These are phyloP conservation scores for Yarrowia sp. DNA, from an alignment of 805 yeast genomes.

Conservation along the genomic window DNA sequence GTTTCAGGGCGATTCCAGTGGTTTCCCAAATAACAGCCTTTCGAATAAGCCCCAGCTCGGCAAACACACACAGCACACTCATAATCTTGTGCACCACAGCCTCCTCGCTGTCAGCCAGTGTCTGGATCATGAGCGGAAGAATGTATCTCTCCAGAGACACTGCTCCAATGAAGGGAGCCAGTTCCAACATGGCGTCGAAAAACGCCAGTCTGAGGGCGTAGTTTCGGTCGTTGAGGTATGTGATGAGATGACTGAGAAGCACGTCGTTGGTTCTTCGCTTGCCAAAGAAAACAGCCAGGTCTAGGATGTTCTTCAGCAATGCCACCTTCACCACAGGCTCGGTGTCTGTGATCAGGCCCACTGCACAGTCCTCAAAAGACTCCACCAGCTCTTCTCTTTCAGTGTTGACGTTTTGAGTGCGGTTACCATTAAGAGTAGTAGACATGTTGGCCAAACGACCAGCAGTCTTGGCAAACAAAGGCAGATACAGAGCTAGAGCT, in stretches of 20 bases:
- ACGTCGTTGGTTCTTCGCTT: slow-evolving; percentile 85
- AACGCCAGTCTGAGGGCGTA: slow-evolving; percentile 66
- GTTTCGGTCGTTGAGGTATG: slow-evolving; percentile 81
- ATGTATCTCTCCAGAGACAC: slow-evolving; percentile 83
- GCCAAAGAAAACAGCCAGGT: slow-evolving; percentile 79
- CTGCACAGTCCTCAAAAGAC: slow-evolving; percentile 59
- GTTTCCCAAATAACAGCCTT: slow-evolving; percentile 56
- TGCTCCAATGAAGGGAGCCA: slow-evolving; percentile 79
- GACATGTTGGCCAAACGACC: slow-evolving; percentile 59
- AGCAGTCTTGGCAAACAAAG: slow-evolving; percentile 66
- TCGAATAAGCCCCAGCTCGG: slow-evolving; percentile 55
- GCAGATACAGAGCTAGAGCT: slow-evolving; percentile 69
- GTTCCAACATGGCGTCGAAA: slow-evolving; percentile 65
- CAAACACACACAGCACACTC: slow-evolving; percentile 54
- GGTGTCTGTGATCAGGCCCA: slow-evolving; percentile 66
- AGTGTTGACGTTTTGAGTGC: slow-evolving; percentile 32
- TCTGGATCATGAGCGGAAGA: slow-evolving; percentile 78
- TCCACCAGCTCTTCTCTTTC: slow-evolving; percentile 47
- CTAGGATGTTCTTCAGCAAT: slow-evolving; percentile 66
- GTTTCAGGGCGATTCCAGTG: slow-evolving; percentile 49
- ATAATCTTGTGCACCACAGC: slow-evolving; percentile 71
- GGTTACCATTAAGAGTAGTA: not conserved
- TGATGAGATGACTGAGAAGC: slow-evolving; percentile 83
- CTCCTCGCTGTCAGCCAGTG: slow-evolving; percentile 81
- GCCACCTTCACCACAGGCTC: slow-evolving; percentile 66